Evolutionary conservation across 495 filamentous ascomycete species (phyloP), one percentile per base, ranked within the genome.

Genomic region (Amphirosellinia nigrospora): DNA sequence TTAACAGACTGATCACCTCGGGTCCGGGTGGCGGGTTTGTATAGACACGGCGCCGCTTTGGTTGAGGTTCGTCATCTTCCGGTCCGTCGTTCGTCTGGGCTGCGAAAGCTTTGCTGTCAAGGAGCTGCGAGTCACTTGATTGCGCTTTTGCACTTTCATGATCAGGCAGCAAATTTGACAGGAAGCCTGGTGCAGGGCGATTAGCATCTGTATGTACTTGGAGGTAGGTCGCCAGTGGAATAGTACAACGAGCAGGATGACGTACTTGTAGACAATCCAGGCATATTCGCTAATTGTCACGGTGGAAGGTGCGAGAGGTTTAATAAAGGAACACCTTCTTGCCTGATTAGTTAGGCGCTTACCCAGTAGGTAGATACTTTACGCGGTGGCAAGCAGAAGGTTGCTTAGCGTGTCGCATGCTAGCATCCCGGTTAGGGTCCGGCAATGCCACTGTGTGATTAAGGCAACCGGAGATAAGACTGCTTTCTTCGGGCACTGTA

Each of bases 21-120:
- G 36, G 2, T 28, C 21, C 28, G 26, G 30, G 36, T 0, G 41
- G 23, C n/a, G 45, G 23, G 11, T 4, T n/a, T 11, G 38, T n/a
- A 8, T 41, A 19, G 41, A 58, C 16, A 56, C 68, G 68, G 36
- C 15, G 38, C 32, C 68, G 68, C 55, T 70, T 70, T 36, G 16
- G 46, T 28, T 19, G 68, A 15, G 60, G 59, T 64, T n/a, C 21
- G 23, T 53, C 56, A 15, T 55, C 9, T 21, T 56, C 45, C 11
- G n/a, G 10, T 58, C 6, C 21, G n/a, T 63, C 45, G 46, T 43
- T 46, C 32, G 28, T 36, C 3, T 6, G 26, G 41, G 60, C 3
- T 10, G 6, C 15, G 50, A 36, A 36, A 38, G 61, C 61, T 23
- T 50, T 15, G 28, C 19, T 34, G 9, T 36, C 41, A 21, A 26